Evolutionary conservation across 164 flowering plant genomes (phyloP).

Genomic region (Hamamelis virginiana): DNA sequence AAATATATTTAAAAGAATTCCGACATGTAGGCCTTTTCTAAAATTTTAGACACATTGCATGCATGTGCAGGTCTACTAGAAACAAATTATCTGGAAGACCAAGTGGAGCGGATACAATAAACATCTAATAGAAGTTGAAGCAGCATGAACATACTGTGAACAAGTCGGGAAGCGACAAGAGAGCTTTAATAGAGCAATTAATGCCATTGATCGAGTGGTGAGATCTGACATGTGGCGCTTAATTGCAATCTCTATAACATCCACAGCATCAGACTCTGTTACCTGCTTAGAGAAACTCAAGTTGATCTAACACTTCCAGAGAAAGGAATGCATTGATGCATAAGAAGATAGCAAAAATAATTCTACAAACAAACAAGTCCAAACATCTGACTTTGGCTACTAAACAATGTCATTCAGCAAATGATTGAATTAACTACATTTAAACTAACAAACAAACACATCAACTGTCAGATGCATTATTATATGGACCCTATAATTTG

Average conservation of each 20-base stretch:
- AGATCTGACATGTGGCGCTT: constrained; percentile 67
- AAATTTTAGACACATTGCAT: too few relatives aligned
- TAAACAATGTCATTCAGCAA: background rate
- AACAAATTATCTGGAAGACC: background rate
- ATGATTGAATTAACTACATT: too few relatives aligned
- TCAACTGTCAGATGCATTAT: too few relatives aligned
- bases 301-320: background rate
- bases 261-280: constrained; percentile 91
- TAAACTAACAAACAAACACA: too few relatives aligned
- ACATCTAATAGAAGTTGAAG: background rate
- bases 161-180: constrained; percentile 92
- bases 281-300: constrained; percentile 54
- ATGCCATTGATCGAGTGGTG: constrained; percentile 80
- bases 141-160: constrained; percentile 61
- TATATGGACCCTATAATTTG: too few relatives aligned
- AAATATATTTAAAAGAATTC: too few relatives aligned
- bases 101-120: background rate
- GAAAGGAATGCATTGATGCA: background rate
- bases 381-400: background rate
- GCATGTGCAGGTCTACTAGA: too few relatives aligned
- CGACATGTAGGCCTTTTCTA: too few relatives aligned
- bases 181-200: constrained; percentile 88
- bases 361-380: background rate
- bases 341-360: background rate
- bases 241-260: constrained; percentile 68